Evolutionary conservation across 352 stramenopile genomes (phyloP).

Genomic region (Phytophthora citrophthora): DNA sequence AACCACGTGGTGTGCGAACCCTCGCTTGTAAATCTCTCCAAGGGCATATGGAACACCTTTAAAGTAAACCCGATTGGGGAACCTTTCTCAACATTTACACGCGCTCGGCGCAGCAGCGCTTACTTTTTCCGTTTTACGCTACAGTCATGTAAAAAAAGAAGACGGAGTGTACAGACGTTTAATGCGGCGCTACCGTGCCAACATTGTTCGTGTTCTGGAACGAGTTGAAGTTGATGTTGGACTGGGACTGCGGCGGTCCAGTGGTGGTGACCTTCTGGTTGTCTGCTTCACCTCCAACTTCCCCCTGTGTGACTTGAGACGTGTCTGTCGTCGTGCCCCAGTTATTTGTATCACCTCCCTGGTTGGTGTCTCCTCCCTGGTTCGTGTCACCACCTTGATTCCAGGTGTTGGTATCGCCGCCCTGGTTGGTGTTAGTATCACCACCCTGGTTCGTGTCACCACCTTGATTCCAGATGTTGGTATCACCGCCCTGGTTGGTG

Average conservation of each 20-base stretch:
- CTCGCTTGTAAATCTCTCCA: no score
- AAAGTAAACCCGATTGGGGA: no score
- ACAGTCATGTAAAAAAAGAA: slow-evolving; percentile 15
- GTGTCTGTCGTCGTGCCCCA: slow-evolving; percentile 1
- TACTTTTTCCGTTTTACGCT: slow-evolving; percentile 3
- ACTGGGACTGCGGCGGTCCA: background rate
- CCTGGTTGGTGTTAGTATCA: slow-evolving; percentile 3
- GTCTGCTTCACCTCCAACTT: background rate
- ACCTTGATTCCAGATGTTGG: background rate
- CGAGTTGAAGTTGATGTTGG: slow-evolving; percentile 21
- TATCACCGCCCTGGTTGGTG: background rate
- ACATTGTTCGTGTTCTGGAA: slow-evolving; percentile 4
- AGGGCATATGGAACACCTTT: no score
- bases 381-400: background rate
- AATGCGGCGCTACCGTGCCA: slow-evolving; percentile 11
- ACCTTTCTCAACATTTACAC: background rate
- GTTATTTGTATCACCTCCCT: background rate
- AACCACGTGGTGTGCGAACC: no score
- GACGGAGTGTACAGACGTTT: background rate
- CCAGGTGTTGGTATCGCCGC: background rate
- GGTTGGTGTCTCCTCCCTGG: background rate
- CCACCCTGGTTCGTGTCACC: background rate
- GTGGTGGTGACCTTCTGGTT: slow-evolving; percentile 6
- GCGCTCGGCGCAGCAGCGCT: background rate
- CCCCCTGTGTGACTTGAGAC: slow-evolving; percentile 8